Evolutionary conservation across 257 asterid species (phyloP).

Genomic region (Solanum peruvianum): DNA sequence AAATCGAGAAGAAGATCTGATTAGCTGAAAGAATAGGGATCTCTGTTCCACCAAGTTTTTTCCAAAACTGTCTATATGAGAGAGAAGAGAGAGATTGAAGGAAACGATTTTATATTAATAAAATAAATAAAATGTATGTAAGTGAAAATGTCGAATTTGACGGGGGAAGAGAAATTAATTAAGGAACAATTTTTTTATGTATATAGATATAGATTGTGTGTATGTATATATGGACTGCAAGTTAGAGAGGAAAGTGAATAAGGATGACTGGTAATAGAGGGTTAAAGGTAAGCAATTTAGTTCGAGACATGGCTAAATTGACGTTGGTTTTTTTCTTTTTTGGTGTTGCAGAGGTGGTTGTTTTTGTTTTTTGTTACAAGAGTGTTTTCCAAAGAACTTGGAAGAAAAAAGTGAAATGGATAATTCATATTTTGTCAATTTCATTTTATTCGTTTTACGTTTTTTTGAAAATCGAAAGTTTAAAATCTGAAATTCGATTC

Average conservation of each 20-base stretch:
- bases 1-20: conserved; percentile 8
- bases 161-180: conserved; percentile 1
- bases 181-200: neutral
- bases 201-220: conserved; percentile 21
- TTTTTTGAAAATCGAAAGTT: neutral
- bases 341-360: conserved; percentile 21
- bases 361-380: conserved; percentile 16
- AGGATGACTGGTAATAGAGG: conserved; percentile 6
- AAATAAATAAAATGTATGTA: neutral
- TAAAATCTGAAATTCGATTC: neutral
- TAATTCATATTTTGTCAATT: neutral
- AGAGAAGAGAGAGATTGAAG: conserved; percentile 15
- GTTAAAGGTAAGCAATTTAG: neutral
- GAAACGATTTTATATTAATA: conserved; percentile 3
- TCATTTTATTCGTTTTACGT: neutral
- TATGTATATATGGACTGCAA: conserved; percentile 22
- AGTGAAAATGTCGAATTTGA: neutral
- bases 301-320: neutral
- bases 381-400: conserved; percentile 18
- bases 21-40: conserved; percentile 45
- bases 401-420: neutral
- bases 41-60: conserved; percentile 41
- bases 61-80: conserved; percentile 38
- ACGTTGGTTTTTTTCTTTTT: neutral
- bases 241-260: neutral